Base-by-base conservation (phyloP, 805 yeast species). In the Pichia cabralensis region DNA sequence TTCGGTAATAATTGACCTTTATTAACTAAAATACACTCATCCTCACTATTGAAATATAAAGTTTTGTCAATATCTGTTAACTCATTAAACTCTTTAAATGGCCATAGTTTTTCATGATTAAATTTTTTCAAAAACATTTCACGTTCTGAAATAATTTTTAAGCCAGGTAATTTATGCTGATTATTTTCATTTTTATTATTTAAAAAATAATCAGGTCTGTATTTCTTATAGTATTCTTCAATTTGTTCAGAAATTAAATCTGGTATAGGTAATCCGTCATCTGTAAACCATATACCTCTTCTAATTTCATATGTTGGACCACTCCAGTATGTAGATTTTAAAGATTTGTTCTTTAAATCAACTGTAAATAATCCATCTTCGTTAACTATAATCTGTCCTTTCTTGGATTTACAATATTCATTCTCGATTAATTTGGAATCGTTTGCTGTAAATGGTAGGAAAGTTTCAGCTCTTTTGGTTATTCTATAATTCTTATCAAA, bases 241-340 rank as follows among this genome's bases (percentile, higher is more conserved):
- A 88, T 47, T 36, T 69, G 74, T 1, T 62, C 58, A 0, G 92
- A 63, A 3, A 44, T 6, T 5, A 76, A 38, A 2, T 58, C 55
- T 1, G 61, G 60, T 8, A 64, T 48, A 19, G 84, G 56, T 0
- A 94, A 94, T 5, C 49, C 48, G 1, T 74, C 73, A 33, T 71
- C 71, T 8, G 68, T 51, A 52, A 84, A 85, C 97, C 97, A 89
- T 1, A 75, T 53, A 1, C 95, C 95, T 35, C 96, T 61, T 30
- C 95, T 64, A 1, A 89, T 80, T 40, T 82, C 86, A 50, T 76
- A 89, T 1, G 63, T 59, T 0, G 96, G 92, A 1, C 96, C 96
- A 7, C 74, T 76, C 96, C 96, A 89, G 52, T 76, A 89, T 0
- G 77, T 69, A 0, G 97, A 94, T 3, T 58, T 44, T 47, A 88